Evolutionary conservation across 2,329 filamentous ascomycete species (phyloP).

Genomic region (Cordyceps cateniannulata): DNA sequence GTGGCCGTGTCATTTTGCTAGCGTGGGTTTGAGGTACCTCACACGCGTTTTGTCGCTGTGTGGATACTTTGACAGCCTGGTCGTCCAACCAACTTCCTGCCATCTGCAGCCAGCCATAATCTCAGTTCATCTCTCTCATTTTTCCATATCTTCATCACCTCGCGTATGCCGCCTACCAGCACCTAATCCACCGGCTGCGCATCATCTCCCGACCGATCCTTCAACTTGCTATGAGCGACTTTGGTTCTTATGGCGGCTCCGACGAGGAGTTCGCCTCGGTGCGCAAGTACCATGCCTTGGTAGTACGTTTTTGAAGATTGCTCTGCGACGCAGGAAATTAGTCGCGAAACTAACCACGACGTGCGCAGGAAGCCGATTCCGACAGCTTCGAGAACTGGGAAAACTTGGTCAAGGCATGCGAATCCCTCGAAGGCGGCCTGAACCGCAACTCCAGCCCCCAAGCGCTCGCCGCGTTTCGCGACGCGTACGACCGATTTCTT

Average conservation of each 20-base stretch:
- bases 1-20: background rate
- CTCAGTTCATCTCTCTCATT: background rate
- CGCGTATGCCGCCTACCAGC: background rate
- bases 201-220: conserved; percentile 7
- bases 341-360: background rate
- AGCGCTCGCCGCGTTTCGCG: conserved; percentile 78
- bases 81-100: background rate
- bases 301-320: conserved; percentile 46
- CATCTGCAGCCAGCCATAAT: background rate
- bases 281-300: conserved; percentile 68
- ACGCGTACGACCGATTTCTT: conserved; percentile 87
- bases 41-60: background rate
- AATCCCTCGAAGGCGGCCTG: conserved; percentile 82
- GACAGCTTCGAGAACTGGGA: conserved; percentile 97
- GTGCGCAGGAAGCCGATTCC: conserved; percentile 55
- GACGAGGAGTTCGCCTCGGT: conserved; percentile 81
- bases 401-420: conserved; percentile 76
- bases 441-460: conserved; percentile 96
- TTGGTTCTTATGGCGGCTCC: conserved; percentile 60
- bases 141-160: background rate
- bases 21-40: conserved; percentile 1
- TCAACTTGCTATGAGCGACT: conserved; percentile 56
- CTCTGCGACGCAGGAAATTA: background rate
- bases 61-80: background rate
- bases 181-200: background rate